Base-by-base conservation (phyloP, 1,139 yeast species). In the Candida sojae region DNA sequence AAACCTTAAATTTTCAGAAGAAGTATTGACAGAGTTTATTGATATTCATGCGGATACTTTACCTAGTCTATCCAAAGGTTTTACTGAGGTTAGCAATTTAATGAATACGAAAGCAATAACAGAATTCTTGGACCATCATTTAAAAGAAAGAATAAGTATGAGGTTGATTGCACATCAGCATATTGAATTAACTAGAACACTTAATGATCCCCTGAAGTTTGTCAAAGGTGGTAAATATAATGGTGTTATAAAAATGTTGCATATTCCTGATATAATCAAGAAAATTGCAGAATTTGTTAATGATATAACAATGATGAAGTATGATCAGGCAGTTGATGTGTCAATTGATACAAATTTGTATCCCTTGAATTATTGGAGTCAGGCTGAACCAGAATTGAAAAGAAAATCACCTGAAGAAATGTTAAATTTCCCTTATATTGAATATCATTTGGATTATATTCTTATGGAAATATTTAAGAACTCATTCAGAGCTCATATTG, bases 401-500 rank as follows among this genome's bases (percentile, higher is more conserved):
- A 54, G 58, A n/a, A 49, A 48, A 35, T 42, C 49, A n/a, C 52
- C 53, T 26, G 55, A 61, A 11, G 61, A 62, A 40, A 61, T 56
- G 11, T 58, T 66, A 11, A 52, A 60, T 4, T 80, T 91, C 63
- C 93, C 97, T 0, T 92, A 90, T 63, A 86, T 92, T 43, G 92
- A 93, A 32, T 86, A 85, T 46, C 96, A 92, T 61, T 67, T 93
- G 45, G 97, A 92, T 64, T 92, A 93, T 61, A 83, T 92, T 43
- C 73, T 91, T 46, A 88, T 88, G 23, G 99, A 92, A 66, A 66
- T 92, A n/a, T 74, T 92, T 58, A 92, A 92, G 64, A 92, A 92
- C 64, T 80, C 96, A 2, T 84, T 87, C 54, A 70, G 97, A 47
- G 95, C 98, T 0, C 91, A 88, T 44, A 84, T 91, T 43, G 97